Evolutionary conservation across 495 filamentous ascomycete species (phyloP).

Genomic region (Haplographium delicatum): DNA sequence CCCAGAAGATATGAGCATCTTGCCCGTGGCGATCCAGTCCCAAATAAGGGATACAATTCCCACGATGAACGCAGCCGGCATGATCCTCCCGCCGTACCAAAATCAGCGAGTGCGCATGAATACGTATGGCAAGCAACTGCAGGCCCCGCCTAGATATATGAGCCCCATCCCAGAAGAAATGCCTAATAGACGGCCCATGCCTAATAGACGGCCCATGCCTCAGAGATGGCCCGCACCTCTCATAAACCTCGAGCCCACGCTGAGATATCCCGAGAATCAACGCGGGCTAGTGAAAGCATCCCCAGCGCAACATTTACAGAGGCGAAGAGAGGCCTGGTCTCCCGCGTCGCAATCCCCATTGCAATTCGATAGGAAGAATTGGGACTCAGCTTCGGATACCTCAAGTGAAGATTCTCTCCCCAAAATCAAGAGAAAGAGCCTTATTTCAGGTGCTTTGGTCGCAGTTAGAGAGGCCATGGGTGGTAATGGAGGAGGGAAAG

Average conservation of each 20-base stretch:
- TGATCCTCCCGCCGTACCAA: neutral
- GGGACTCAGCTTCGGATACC: no score
- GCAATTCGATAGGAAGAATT: no score
- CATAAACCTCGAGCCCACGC: no score
- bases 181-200: neutral
- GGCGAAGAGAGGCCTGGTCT: no score
- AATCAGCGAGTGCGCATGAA: no score
- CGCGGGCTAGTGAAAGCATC: no score
- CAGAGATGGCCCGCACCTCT: slow-evolving; percentile 10
- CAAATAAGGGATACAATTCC: slow-evolving; percentile 9
- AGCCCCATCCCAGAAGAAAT: neutral
- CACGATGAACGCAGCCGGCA: neutral
- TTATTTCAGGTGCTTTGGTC: slow-evolving; percentile 2
- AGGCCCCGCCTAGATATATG: neutral
- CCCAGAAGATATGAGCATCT: slow-evolving; percentile 10
- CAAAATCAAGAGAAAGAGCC: neutral
- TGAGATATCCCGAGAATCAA: no score
- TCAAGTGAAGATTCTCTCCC: no score
- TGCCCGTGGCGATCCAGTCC: slow-evolving; percentile 10
- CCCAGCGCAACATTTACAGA: no score
- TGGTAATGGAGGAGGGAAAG: neutral
- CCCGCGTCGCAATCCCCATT: no score
- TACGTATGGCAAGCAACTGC: no score
- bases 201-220: no score
- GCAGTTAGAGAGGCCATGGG: neutral